Conservation (phyloP, 139 green algal species). For the Coccomyxa sp. region DNA sequence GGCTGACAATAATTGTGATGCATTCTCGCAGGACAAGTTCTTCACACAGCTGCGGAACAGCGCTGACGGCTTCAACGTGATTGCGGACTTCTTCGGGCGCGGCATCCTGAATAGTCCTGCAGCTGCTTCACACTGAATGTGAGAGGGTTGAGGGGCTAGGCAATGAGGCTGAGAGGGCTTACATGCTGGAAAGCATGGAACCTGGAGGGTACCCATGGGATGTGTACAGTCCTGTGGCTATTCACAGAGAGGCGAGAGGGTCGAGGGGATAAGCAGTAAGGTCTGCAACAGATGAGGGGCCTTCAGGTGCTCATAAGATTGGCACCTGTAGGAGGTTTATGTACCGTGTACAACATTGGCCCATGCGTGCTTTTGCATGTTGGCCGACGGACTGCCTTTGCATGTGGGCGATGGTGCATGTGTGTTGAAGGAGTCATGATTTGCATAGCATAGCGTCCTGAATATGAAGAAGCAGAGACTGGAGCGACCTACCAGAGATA, state of each 20-base stretch:
- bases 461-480: neutral
- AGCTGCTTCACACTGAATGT: neutral
- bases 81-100: conserved; percentile 85
- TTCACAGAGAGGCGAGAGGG: neutral
- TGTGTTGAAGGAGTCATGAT: neutral
- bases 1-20: too few relatives aligned
- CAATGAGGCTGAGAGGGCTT: too few relatives aligned
- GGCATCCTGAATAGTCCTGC: conserved; percentile 66
- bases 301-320: too few relatives aligned
- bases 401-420: neutral
- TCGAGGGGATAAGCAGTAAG: neutral
- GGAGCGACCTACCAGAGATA: neutral
- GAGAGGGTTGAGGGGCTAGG: too few relatives aligned
- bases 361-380: neutral
- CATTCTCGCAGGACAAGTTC: conserved; percentile 85
- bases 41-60: conserved; percentile 83
- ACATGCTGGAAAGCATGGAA: neutral
- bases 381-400: too few relatives aligned
- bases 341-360: neutral
- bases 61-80: conserved; percentile 79
- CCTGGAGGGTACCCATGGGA: neutral
- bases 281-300: too few relatives aligned
- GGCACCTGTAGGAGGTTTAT: neutral
- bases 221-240: neutral
- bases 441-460: neutral